Evolutionary conservation across 1,284 basidiomycete genomes (phyloP), one percentile per base, ranked within the genome.

Genomic region (Pseudozyma sp.): DNA sequence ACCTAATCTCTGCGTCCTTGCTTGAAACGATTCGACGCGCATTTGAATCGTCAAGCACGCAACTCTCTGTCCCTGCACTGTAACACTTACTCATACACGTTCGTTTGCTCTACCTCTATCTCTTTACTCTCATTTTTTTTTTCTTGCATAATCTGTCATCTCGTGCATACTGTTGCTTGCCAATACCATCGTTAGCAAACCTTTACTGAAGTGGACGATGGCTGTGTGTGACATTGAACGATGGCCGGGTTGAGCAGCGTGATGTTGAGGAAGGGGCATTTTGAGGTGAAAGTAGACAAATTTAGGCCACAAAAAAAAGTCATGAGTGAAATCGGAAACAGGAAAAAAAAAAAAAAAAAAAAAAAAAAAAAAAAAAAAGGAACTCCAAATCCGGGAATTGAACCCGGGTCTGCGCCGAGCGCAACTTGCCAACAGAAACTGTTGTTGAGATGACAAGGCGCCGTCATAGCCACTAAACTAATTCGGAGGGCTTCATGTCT

Each of bases 401-500:
- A 76, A 76, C 73, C 73, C 73, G 73, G 73, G 73, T 76, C 73
- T 71, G 73, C 73, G 73, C 73, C 73, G 73, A 50, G 50, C 25
- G 25, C 25, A 31, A 31, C 48, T 36, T 54, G 55, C 66, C 59
- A 66, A 59, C 58, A 65, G 61, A 65, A 64, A 14, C 16, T 19
- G 25, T 36, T 16, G 59, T 43, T 49, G 50, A 60, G 34, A 52
- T 76, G 74, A 76, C 74, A 76, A 76, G 74, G 74, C 69, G 74
- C 74, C 74, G 74, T 76, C 74, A 76, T 76, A 76, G 70, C 74
- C 74, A 76, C 74, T 76, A 76, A 76, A 76, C 74, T 76, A 76
- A 76, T 76, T 76, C 73, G 73, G 73, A 76, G 49, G 48, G 35
- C 56, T 49, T 56, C 44, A 43, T 47, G 44, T 35, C 1, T 5